These are phyloP conservation scores for Aspergillus intermedius DNA, from an alignment of 2,329 filamentous ascomycete genomes.

Conservation along the genomic window DNA sequence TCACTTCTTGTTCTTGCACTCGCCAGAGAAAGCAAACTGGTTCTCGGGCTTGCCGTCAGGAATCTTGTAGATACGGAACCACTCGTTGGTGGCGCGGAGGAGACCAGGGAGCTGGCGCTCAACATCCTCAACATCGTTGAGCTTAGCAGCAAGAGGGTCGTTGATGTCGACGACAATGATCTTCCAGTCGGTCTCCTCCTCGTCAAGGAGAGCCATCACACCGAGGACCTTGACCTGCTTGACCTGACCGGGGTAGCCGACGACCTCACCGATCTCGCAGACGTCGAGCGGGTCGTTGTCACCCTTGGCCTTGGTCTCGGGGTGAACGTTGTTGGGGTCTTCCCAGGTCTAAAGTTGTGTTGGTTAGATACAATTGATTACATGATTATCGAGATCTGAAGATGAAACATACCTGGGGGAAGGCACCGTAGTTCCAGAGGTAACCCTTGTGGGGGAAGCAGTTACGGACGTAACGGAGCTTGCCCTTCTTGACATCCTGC, in stretches of 20 bases:
- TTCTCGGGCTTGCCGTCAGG: conserved; percentile 99
- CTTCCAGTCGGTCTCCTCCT: conserved; percentile 99
- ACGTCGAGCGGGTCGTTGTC: conserved; percentile 99
- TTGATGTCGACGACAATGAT: conserved; percentile 99
- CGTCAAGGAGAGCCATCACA: conserved; percentile 97
- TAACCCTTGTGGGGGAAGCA: conserved; percentile 99
- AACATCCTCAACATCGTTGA: conserved; percentile 98
- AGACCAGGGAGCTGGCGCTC: conserved; percentile 97
- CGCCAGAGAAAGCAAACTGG: conserved; percentile 99
- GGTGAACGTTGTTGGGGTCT: conserved; percentile 91
- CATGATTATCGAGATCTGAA: not conserved
- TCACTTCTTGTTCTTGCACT: conserved; percentile 99
- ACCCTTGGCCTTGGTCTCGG: conserved; percentile 98
- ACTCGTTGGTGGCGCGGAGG: conserved; percentile 96
- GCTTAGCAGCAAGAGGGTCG: conserved; percentile 90
- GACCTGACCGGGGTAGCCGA: conserved; percentile 90
- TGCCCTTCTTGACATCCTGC: conserved; percentile 99
- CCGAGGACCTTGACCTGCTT: conserved; percentile 99
- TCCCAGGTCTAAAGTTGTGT: conserved; percentile 74
- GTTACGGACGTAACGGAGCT: conserved; percentile 98
- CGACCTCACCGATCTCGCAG: conserved; percentile 98
- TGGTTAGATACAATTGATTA: not conserved
- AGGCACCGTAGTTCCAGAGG: conserved; percentile 99
- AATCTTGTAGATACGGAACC: conserved; percentile 99
- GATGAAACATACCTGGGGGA: conserved; percentile 70